Base-by-base conservation (phyloP, 2,329 filamentous ascomycete species). In the Aspergillus aculeatus region DNA sequence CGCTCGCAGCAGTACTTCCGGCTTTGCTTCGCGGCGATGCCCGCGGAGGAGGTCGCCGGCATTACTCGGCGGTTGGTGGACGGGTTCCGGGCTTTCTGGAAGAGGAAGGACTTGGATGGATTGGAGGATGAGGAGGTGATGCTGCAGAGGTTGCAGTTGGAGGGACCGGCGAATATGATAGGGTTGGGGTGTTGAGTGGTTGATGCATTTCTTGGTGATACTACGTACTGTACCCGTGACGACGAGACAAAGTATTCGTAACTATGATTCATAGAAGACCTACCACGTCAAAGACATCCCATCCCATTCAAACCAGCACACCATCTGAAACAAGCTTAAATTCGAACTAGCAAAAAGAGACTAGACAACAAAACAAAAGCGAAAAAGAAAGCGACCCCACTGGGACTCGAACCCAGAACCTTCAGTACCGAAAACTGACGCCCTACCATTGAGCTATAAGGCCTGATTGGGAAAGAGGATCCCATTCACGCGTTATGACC, bases 1-100 rank as follows among this genome's bases (percentile, higher is more conserved):
- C 76, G 81, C 58, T 89, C 86, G 2, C 93, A 89, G 86, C 83
- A 84, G 65, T 94, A 88, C 72, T 87, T 87, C 73, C 81, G 93
- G 14, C 71, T 97, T 38, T 96, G 91, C 76, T 97, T 96, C 77
- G 92, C 91, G 1, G 91, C 92, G 1, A 89, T 92, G 75, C 81
- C 84, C n/a, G 88, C 89, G 57, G 86, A 89, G 44, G 84, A 89
- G 47, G 79, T 96, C 5, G 83, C 82, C 24, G 75, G 76, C 5
- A 85, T 87, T 63, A 86, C 85, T 6, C 77, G 84, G 70, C 77
- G 88, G 26, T 87, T 96, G 68, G 86, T 84, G 0, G 82, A 86
- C 35, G 92, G 88, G 0, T 83, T 91, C 21, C 83, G 86, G 60
- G 83, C 81, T 24, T 97, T 96, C 74, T 96, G 90, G 88, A 81